Evolutionary conservation across 164 flowering plant species (phyloP), one percentile per base, ranked within the genome.

Genomic region (Nymphaea colorata): DNA sequence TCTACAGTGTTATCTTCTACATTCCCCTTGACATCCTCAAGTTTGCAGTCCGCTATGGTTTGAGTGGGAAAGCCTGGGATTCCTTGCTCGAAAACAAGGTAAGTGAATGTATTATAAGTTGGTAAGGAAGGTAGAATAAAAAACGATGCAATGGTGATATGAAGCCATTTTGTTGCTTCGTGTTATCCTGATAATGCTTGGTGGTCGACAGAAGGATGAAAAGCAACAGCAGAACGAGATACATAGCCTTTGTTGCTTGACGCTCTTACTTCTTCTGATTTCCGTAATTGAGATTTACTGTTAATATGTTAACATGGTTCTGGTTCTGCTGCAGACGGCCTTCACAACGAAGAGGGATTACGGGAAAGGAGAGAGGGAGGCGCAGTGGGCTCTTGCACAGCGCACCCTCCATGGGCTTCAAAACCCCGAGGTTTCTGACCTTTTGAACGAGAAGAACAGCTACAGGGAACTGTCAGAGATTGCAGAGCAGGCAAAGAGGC

Each of bases 351-450:
- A 88, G 82, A 88, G 83, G 62, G 91, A 87, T 65, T 89, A 83
- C n/a, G 97, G 93, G 2, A 89, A 62, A 68, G 96, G 85, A 3
- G 96, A 88, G 79, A 84, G 94, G 71, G 94, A 88, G 76, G 96
- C 92, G 59, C 87, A 86, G 70, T 91, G 97, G 97, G 97, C 90
- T 0, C 3, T 71, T 68, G 86, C 88, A 66, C 95, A 89, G 71
- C 88, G 95, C 25, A 84, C 95, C 3, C 82, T 83, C 5, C 91
- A 88, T 15, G 93, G 93, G 6, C 89, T 87, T 10, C 83, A 83
- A 41, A 43, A 80, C 0, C 70, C 83, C 11, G 78, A 74, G 10
- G 5, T 71, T 3, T 6, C 72, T 4, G 64, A 25, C 17, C 5
- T 73, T 51, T 68, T 80, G 67, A 64, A 67, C 36, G 81, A 81